Base-by-base conservation (phyloP, 495 filamentous ascomycete species). In the Penicillium daleae region DNA sequence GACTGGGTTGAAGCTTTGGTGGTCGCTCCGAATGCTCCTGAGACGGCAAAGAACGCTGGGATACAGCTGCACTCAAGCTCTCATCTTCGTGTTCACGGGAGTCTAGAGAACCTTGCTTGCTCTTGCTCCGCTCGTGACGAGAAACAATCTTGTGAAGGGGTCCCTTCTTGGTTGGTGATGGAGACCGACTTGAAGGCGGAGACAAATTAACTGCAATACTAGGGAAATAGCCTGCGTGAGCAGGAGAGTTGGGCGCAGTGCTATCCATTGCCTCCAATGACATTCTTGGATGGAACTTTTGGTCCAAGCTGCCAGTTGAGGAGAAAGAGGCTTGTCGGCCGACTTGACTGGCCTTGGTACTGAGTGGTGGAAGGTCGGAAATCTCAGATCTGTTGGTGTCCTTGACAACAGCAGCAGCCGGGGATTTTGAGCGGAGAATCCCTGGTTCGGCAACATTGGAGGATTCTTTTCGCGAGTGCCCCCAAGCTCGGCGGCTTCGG, bases 191-290 rank as follows among this genome's bases (percentile, higher is more conserved):
- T 6, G 74, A 77, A 2, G 83, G 78, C 10, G 82, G 76, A 21
- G 84, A 86, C 17, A 86, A 54, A 63, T 85, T 84, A 37, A 82
- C 82, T 12, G 83, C 78, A 63, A 87, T 85, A 60, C 83, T 86
- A 6, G 85, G 85, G 56, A 86, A 80, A 51, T 81, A 80, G n/a
- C 72, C 64, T 21, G 71, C 55, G 13, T 75, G 69, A n/a, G 71
- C 64, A 19, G 82, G 81, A 56, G 83, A 82, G 61, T 75, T 81
- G 15, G 83, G 78, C 24, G 74, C 78, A 9, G 76, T 83, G 54
- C 69, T 75, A 42, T 83, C 82, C 53, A 78, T 68, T 19, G 74
- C 83, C 26, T 85, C 81, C 2, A 81, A 65, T 26, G 82, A 84
- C 56, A 74, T 73, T 37, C 82, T 70, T 52, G 65, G 67, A 49